Evolutionary conservation across 805 yeast species (phyloP), one percentile per base, ranked within the genome.

Genomic region (Maudiozyma pseudohumilis): DNA sequence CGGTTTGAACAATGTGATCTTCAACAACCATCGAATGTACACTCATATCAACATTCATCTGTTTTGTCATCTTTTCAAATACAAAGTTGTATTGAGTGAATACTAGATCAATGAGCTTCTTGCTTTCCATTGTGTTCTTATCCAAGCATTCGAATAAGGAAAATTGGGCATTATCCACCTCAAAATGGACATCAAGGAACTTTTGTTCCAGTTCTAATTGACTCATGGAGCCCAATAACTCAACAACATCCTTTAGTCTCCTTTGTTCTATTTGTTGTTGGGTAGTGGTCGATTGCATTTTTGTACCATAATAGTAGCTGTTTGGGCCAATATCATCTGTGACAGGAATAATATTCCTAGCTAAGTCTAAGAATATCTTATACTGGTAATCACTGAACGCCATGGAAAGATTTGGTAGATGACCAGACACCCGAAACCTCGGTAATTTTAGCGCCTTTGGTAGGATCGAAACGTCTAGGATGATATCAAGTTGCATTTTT

Each of bases 321-420:
- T 30, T 28, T 10, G 22, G 30, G 3, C 21, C 40, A 22, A 30
- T 22, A 17, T 43, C 40, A 27, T 26, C 20, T 1, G 22, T 6
- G 5, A 26, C 19, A 2, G 41, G 44, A 4, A 44, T 22, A 16
- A 80, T 74, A 8, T 66, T 71, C 35, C 80, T 81, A 24, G 89
- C 63, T 31, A 89, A 63, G 40, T 77, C 75, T 89, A 92, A 79
- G 50, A 92, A 65, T 1, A 86, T 75, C 56, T 86, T 83, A 61
- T 94, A 94, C 55, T 94, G 96, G 50, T 77, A 81, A 55, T 92
- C 97, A 48, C 84, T 84, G 51, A 92, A 56, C 22, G 82, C 71
- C 4, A 92, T 76, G 22, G 69, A 68, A 43, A 94, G 69, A 23
- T 64, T 63, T 0, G 96, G 94, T 11, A 92, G 70, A 41, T 76